Base-by-base conservation (phyloP, 768 basidiomycete species). In the Pulveroboletus ravenelii region DNA sequence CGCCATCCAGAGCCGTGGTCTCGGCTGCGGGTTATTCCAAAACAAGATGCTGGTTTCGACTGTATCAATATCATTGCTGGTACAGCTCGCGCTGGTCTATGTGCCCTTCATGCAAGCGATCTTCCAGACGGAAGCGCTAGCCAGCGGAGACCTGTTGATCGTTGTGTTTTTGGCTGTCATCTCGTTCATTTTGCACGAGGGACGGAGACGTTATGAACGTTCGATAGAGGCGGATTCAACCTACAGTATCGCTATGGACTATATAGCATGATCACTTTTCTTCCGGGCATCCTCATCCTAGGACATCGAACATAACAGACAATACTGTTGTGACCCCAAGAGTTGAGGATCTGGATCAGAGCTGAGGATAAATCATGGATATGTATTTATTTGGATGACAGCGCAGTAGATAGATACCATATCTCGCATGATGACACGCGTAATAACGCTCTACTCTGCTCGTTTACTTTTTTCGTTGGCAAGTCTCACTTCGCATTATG, bases 41-140 rank as follows among this genome's bases (percentile, higher is more conserved):
- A 98, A 98, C 75, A 79, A 78, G 61, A 94, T 97, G 90, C 77
- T 97, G 51, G 70, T 95, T 54, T 75, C 83, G 55, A 97, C 95
- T 0, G 90, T 96, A 41, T 87, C 85, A 5, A 76, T 88, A 48
- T 96, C 94, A 20, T 86, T 90, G 63, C 34, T 93, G 54, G 84
- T 85, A 37, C 88, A 95, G 71, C 80, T 98, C 30, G 79, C 79
- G 23, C 75, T 97, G 54, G 80, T 98, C 50, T 98, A 98, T 62
- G 78, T 97, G 46, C 89, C 93, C 1, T 76, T 92, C 57, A 82
- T 96, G 79, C 95, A 98, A 68, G 74, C 78, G 44, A 76, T 97
- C 47, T 98, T 97, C 79, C 93, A 97, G 73, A 97, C 95, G 25
- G 90, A 87, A 53, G 84, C 90, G 12, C 73, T 98, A 13, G 72